phyloP scores from a whole-genome alignment of 371 early-diverging fungal genomes.

The Caulochytrium protostelioides region DNA sequence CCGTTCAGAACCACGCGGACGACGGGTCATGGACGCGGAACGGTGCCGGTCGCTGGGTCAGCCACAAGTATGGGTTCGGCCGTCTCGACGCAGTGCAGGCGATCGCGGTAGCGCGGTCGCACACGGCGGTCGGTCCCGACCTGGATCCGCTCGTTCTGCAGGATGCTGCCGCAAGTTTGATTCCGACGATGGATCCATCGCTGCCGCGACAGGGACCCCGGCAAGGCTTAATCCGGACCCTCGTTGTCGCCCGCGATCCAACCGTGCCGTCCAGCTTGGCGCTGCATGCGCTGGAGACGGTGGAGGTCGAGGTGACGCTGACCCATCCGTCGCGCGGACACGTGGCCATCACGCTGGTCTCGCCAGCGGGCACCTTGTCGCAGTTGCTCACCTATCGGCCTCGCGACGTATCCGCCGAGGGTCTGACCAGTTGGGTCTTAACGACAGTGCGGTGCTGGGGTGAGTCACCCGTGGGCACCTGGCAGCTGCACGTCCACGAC shows the following conservation, averaged over 20 bases:
- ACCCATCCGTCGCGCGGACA: slow-evolving; percentile 2
- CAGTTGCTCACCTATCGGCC: slow-evolving; percentile 3
- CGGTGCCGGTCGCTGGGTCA: slow-evolving; percentile 2
- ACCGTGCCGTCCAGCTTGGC: background rate
- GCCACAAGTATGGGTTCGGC: slow-evolving; percentile 10
- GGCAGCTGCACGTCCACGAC: slow-evolving; percentile 6
- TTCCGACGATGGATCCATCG: background rate
- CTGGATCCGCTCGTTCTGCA: too few relatives aligned
- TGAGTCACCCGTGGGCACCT: slow-evolving; percentile 4
- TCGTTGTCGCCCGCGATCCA: slow-evolving; percentile 1
- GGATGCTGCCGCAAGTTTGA: background rate
- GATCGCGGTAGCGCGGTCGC: slow-evolving; percentile 1
- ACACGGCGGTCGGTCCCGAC: too few relatives aligned
- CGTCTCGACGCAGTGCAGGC: slow-evolving; percentile 4
- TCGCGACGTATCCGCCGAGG: slow-evolving; percentile 4
- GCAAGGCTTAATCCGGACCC: background rate
- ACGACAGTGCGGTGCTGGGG: slow-evolving; percentile 10
- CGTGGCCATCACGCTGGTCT: slow-evolving; percentile 3
- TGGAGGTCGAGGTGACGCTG: slow-evolving; percentile 4
- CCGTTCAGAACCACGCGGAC: background rate
- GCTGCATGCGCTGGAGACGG: slow-evolving; percentile 5
- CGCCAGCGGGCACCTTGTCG: slow-evolving; percentile 5
- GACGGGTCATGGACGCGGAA: slow-evolving; percentile 4
- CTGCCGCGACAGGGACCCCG: background rate
- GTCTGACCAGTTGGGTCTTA: slow-evolving; percentile 8